These are phyloP conservation scores for Astrephomene gubernaculifera DNA, from an alignment of 139 green algal species.

Conservation along the genomic window DNA sequence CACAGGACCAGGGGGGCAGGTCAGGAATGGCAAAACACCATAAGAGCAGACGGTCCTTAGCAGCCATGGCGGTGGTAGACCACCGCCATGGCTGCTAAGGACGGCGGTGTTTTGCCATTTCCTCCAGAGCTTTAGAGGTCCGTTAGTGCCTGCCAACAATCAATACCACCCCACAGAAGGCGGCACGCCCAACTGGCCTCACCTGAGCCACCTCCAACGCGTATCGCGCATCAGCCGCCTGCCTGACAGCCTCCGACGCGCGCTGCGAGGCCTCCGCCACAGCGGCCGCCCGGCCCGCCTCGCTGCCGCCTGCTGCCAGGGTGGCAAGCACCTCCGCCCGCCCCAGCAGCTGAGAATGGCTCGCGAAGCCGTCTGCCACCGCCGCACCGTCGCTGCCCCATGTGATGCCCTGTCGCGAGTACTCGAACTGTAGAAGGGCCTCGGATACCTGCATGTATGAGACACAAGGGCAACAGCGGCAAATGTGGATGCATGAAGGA, in stretches of 20 bases:
- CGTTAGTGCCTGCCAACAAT: no score
- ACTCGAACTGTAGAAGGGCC: slow-evolving; percentile 65
- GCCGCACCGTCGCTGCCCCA: slow-evolving; percentile 35
- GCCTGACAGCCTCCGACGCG: background rate
- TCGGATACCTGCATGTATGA: slow-evolving; percentile 21
- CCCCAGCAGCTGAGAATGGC: slow-evolving; percentile 15
- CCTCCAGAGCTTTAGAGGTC: no score
- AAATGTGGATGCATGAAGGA: background rate
- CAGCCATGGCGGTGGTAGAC: no score
- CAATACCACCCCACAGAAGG: no score
- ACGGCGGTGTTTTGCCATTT: no score
- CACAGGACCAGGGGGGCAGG: no score
- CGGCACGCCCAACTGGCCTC: background rate
- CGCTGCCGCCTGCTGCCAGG: slow-evolving; percentile 17
- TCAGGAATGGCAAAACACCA: no score
- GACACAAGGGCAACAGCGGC: background rate
- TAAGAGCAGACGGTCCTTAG: no score
- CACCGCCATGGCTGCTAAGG: no score
- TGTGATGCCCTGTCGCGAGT: slow-evolving; percentile 55
- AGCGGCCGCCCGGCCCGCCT: slow-evolving; percentile 10
- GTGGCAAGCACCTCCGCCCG: slow-evolving; percentile 27
- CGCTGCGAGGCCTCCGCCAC: slow-evolving; percentile 8
- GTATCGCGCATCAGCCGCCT: slow-evolving; percentile 21
- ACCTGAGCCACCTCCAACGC: slow-evolving; percentile 34
- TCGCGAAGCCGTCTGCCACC: slow-evolving; percentile 35